Evolutionary conservation across 2,329 filamentous ascomycete genomes (phyloP).

Genomic region (Phyllosticta paracitricarpa): DNA sequence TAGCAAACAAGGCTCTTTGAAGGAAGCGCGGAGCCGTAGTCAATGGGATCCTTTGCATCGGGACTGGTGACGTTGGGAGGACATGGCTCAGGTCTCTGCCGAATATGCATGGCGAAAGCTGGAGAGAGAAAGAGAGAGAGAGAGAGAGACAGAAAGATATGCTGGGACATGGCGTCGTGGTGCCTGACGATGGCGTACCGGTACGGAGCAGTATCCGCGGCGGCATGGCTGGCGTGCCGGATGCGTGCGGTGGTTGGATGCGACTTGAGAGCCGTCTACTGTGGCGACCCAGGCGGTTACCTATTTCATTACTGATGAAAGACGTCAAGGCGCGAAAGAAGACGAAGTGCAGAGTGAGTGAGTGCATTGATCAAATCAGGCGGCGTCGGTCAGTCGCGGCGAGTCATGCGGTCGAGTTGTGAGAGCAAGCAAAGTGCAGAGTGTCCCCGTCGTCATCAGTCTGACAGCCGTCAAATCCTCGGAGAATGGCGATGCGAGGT

Average conservation of each 20-base stretch:
- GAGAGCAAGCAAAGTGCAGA: too few relatives aligned
- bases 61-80: background rate
- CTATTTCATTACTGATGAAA: background rate
- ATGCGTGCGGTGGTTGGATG: background rate
- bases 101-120: too few relatives aligned
- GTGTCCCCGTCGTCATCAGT: background rate
- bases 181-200: too few relatives aligned
- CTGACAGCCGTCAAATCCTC: background rate
- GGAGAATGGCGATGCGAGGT: too few relatives aligned
- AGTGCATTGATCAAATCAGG: background rate
- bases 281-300: background rate
- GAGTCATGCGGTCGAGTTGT: too few relatives aligned
- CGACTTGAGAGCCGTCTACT: background rate
- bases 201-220: too few relatives aligned
- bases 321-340: background rate
- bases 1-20: too few relatives aligned
- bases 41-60: background rate
- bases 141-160: too few relatives aligned
- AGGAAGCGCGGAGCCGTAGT: background rate
- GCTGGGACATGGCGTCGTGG: too few relatives aligned
- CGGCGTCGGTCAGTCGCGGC: too few relatives aligned
- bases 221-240: background rate
- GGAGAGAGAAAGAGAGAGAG: too few relatives aligned
- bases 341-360: background rate
- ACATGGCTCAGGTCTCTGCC: too few relatives aligned